Conservation (phyloP, 306 rosid genomes). For the Heteromeles arbutifolia region DNA sequence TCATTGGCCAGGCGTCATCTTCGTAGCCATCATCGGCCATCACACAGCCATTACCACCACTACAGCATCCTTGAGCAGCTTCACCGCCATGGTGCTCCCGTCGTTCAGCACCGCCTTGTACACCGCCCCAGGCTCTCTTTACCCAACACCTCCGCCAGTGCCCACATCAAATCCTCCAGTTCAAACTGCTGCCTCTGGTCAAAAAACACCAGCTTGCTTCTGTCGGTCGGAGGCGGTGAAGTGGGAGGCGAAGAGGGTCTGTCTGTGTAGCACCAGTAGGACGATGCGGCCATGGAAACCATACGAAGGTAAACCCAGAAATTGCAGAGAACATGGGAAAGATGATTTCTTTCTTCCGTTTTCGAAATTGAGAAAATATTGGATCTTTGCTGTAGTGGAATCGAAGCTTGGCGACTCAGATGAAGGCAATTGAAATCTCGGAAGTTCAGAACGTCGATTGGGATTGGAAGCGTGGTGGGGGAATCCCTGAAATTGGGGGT, state of each 20-base stretch:
- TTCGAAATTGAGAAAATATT: neutral
- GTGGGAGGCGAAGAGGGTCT: no score
- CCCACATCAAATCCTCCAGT: constrained; percentile 84
- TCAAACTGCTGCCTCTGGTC: constrained; percentile 72
- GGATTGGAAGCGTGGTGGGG: constrained; percentile 11
- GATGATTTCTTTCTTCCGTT: neutral
- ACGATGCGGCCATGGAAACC: constrained; percentile 41
- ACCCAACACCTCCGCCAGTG: constrained; percentile 91
- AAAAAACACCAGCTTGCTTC: constrained; percentile 77
- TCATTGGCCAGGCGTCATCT: no score
- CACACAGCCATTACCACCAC: no score
- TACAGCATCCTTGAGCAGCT: constrained; percentile 59
- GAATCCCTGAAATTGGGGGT: constrained; percentile 18
- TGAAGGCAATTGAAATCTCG: neutral
- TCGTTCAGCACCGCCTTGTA: constrained; percentile 84
- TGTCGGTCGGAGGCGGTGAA: constrained; percentile 29
- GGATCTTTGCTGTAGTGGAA: neutral
- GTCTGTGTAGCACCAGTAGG: constrained; percentile 49
- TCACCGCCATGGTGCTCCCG: constrained; percentile 71
- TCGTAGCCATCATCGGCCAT: no score
- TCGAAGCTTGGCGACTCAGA: neutral
- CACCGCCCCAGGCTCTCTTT: constrained; percentile 87
- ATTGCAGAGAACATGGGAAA: neutral
- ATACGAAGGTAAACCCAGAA: constrained; percentile 5
- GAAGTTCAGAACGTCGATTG: neutral